These are phyloP conservation scores for Lactifluus rugatus DNA, from an alignment of 768 basidiomycete genomes.

Conservation along the genomic window DNA sequence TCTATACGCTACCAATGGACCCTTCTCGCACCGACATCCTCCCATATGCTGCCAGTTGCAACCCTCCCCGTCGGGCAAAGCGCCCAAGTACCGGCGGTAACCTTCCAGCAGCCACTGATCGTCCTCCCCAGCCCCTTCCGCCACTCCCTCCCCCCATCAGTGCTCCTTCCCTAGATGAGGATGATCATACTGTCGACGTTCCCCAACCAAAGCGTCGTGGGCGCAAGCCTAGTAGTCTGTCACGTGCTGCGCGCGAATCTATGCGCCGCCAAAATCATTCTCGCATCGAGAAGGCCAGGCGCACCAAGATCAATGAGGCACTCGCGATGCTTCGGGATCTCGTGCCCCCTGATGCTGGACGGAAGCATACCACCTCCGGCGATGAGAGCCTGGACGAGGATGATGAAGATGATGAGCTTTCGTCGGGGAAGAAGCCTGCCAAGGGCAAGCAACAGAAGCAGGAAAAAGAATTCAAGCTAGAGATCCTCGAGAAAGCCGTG, in stretches of 20 bases:
- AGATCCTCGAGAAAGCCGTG: conserved; percentile 20
- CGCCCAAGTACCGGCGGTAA: conserved; percentile 21
- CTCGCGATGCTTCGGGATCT: conserved; percentile 66
- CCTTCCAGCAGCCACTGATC: not conserved
- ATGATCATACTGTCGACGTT: conserved; percentile 23
- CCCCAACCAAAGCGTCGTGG: conserved; percentile 52
- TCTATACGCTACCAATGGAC: conserved; percentile 1
- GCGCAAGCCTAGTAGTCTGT: conserved; percentile 59
- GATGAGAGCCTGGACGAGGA: conserved; percentile 33
- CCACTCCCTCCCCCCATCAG: conserved; percentile 19
- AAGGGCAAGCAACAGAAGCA: conserved; percentile 7
- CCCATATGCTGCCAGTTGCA: conserved; percentile 31
- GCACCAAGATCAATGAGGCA: conserved; percentile 95
- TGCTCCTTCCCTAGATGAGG: conserved; percentile 2
- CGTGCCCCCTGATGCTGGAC: conserved; percentile 45
- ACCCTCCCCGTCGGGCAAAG: conserved; percentile 40
- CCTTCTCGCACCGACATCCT: conserved; percentile 17
- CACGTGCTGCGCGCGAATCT: conserved; percentile 71
- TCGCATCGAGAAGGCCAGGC: conserved; percentile 85
- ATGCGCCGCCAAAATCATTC: conserved; percentile 91
- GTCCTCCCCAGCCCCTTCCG: conserved; percentile 7
- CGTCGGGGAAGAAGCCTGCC: conserved; percentile 4
- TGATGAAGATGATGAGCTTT: conserved; percentile 20
- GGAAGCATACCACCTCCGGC: conserved; percentile 26
- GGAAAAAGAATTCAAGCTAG: conserved; percentile 21